phyloP scores from a whole-genome alignment of 306 rosid genomes.

The Rubus parviflorus region DNA sequence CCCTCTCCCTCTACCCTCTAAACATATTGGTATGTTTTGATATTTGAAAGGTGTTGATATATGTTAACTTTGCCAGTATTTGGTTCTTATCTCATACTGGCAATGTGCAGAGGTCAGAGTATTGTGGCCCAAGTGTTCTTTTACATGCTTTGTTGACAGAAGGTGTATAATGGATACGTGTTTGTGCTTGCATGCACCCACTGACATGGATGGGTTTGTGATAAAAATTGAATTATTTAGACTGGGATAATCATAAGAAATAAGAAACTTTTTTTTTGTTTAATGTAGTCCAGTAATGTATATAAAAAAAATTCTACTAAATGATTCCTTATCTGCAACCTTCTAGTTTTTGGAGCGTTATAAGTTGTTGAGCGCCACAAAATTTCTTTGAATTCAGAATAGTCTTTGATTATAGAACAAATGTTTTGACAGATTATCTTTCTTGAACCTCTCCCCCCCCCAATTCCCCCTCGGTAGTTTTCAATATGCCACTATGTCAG shows the following conservation, averaged over 20 bases:
- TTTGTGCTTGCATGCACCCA: neutral
- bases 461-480: too few relatives aligned
- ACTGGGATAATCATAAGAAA: neutral
- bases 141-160: neutral
- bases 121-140: neutral
- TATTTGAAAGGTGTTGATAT: conserved; percentile 14
- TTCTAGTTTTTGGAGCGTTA: too few relatives aligned
- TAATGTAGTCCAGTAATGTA: neutral
- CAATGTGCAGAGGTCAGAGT: neutral
- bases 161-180: neutral
- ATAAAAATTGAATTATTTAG: neutral
- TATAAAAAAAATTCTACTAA: neutral
- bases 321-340: neutral
- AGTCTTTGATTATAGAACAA: neutral
- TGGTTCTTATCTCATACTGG: conserved; percentile 9
- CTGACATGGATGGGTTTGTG: neutral
- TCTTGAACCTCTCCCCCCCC: neutral
- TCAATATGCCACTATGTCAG: neutral
- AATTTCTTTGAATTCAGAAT: neutral
- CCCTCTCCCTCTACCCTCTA: neutral
- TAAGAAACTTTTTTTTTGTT: neutral
- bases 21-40: neutral
- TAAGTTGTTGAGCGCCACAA: neutral
- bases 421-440: neutral
- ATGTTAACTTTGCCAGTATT: neutral